These are phyloP conservation scores for Tetradesmus lagerheimii DNA, from an alignment of 139 green algal species.

Conservation along the genomic window DNA sequence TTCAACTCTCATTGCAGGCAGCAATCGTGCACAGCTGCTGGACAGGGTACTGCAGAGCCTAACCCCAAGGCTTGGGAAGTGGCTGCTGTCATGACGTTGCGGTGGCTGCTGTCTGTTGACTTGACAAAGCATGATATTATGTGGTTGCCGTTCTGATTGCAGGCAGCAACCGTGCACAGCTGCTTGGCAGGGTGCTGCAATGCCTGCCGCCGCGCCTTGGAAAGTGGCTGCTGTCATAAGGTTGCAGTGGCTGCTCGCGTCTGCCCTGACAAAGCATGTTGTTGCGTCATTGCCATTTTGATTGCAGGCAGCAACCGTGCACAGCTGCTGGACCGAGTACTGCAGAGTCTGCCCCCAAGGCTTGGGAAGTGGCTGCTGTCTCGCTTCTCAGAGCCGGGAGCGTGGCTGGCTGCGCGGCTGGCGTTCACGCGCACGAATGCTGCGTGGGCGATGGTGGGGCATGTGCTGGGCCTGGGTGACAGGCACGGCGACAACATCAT, in stretches of 20 bases:
- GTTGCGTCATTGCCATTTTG: neutral
- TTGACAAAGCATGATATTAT: too few species aligned
- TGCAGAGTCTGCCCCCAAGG: conserved; percentile 82
- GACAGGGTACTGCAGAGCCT: conserved; percentile 78
- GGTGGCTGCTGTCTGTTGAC: conserved; percentile 61
- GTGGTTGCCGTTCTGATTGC: too few species aligned
- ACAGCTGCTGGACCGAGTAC: conserved; percentile 74
- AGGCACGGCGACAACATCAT: conserved; percentile 98
- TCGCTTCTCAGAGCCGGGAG: conserved; percentile 63
- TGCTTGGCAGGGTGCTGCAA: too few species aligned
- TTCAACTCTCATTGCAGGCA: conserved; percentile 56
- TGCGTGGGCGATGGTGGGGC: conserved; percentile 80
- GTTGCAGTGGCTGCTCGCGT: conserved; percentile 69
- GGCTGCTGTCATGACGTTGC: conserved; percentile 82
- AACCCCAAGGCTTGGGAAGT: conserved; percentile 90
- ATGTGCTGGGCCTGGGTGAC: conserved; percentile 89
- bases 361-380: conserved; percentile 90
- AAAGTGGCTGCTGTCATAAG: conserved; percentile 79
- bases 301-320: conserved; percentile 18
- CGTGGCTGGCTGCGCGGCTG: conserved; percentile 86
- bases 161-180: conserved; percentile 33
- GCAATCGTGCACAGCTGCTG: conserved; percentile 58
- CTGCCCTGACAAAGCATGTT: too few species aligned
- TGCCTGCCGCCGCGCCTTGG: too few species aligned
- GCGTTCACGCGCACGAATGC: conserved; percentile 87